phyloP scores from a whole-genome alignment of 495 filamentous ascomycete species.

The Penicillium atrosanguineum region DNA sequence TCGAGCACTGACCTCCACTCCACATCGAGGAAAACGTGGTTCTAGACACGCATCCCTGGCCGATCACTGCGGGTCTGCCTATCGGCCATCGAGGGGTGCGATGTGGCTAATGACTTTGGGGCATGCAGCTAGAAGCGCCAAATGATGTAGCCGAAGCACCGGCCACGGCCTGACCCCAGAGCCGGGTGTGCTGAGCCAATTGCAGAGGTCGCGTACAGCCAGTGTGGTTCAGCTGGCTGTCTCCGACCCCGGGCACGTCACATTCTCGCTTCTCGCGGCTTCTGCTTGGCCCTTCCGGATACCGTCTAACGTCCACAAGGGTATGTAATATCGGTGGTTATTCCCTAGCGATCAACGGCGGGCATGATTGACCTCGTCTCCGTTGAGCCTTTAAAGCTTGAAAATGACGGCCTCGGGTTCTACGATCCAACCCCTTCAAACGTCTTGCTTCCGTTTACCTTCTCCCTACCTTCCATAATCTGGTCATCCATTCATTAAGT shows the following conservation, averaged over 20 bases:
- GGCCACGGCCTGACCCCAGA: neutral
- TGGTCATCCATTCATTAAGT: neutral
- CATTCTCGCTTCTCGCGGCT: neutral
- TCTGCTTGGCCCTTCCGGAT: neutral
- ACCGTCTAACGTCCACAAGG: neutral
- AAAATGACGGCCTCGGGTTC: no score
- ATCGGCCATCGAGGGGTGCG: neutral
- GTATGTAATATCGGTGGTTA: no score
- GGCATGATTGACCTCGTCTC: no score
- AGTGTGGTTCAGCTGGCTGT: neutral
- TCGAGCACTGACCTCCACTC: neutral
- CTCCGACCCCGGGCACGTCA: neutral
- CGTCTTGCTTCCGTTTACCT: neutral
- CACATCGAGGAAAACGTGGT: neutral
- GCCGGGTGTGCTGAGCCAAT: constrained; percentile 1
- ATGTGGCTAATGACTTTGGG: neutral
- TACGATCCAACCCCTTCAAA: neutral
- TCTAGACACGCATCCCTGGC: constrained; percentile 3
- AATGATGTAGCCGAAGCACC: neutral
- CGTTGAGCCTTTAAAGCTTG: no score
- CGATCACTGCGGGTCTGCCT: constrained; percentile 7
- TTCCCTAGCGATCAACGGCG: no score
- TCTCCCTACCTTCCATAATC: neutral
- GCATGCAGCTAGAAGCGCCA: neutral
- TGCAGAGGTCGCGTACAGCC: neutral